Conservation (phyloP, 345 rosid species). For the Lagerstroemia speciosa region DNA sequence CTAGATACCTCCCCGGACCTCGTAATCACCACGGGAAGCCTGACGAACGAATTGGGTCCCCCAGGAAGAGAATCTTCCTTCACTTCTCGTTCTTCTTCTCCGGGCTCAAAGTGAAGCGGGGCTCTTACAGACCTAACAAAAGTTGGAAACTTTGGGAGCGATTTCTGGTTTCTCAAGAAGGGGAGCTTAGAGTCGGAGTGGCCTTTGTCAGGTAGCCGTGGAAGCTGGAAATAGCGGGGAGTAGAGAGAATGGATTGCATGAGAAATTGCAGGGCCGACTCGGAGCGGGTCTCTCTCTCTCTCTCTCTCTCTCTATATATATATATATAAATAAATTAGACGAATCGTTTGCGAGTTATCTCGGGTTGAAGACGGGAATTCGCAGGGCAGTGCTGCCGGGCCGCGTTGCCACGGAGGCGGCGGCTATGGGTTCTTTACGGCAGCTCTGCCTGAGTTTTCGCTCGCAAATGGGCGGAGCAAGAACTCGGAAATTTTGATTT, state of each 20-base stretch:
- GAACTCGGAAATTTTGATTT: background rate
- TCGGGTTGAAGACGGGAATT: background rate
- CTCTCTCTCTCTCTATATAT: background rate
- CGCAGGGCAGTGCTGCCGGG: background rate
- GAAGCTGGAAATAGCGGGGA: constrained; percentile 14
- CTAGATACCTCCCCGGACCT: constrained; percentile 44
- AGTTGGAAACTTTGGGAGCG: constrained; percentile 14
- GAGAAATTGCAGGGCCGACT: constrained; percentile 11
- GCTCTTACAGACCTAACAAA: constrained; percentile 25
- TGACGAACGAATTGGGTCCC: constrained; percentile 10
- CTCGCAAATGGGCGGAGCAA: background rate
- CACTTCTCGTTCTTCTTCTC: constrained; percentile 20
- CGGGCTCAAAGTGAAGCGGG: constrained; percentile 29
- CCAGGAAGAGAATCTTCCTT: background rate
- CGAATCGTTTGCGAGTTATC: background rate
- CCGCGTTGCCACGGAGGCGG: background rate
- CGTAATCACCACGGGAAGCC: constrained; percentile 44
- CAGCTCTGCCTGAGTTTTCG: background rate
- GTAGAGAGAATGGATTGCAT: constrained; percentile 40
- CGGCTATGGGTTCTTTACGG: background rate
- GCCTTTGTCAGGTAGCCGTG: constrained; percentile 20
- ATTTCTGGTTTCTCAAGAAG: constrained; percentile 11
- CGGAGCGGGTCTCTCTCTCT: background rate
- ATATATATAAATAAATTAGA: too few relatives aligned
- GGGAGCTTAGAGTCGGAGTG: constrained; percentile 6